Percentiles rank a stretch among this genome's conserved stretches.
Evolutionary conservation across 139 green algal genomes (phyloP).

Genomic region (Chlorella sp.): DNA sequence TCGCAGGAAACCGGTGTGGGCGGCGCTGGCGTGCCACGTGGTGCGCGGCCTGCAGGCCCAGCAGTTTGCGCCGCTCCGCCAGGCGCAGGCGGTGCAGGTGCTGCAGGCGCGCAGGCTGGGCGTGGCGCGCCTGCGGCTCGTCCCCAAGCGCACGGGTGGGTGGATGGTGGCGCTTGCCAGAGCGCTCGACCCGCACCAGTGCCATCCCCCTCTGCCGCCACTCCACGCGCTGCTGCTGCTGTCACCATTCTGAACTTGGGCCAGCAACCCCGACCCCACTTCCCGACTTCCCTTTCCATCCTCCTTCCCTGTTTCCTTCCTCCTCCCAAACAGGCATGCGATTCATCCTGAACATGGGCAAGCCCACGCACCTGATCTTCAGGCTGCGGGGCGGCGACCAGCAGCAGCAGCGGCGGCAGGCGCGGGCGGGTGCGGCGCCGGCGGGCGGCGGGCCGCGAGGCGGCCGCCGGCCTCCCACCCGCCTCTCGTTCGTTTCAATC

Average conservation of each 20-base stretch:
- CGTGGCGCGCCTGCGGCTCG: slow-evolving; percentile 68
- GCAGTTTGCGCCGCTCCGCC: slow-evolving; percentile 36
- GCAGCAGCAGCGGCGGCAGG: too few species aligned
- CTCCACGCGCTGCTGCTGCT: not conserved
- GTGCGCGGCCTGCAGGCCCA: slow-evolving; percentile 39
- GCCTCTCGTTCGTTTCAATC: slow-evolving; percentile 70
- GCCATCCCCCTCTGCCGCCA: not conserved
- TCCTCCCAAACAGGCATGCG: slow-evolving; percentile 55
- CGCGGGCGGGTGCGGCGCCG: too few species aligned
- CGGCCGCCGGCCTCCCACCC: slow-evolving; percentile 6
- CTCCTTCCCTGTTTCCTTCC: not conserved
- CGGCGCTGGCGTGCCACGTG: slow-evolving; percentile 40
- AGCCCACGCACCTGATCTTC: too few species aligned
- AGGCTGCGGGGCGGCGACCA: too few species aligned
- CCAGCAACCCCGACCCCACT: not conserved
- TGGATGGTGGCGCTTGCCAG: not conserved
- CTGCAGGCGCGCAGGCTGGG: slow-evolving; percentile 69
- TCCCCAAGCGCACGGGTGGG: slow-evolving; percentile 73
- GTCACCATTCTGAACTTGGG: not conserved
- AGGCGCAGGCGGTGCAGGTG: slow-evolving; percentile 23
- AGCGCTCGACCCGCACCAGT: not conserved
- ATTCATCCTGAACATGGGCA: slow-evolving; percentile 80
- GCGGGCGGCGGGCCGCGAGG: slow-evolving; percentile 5
- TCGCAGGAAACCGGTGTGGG: slow-evolving; percentile 83
- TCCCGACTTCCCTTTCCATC: too few species aligned